Percentiles rank a stretch among this genome's conserved stretches.
phyloP scores from a whole-genome alignment of 2,329 filamentous ascomycete genomes.

The Chrysoporthe cubensis region DNA sequence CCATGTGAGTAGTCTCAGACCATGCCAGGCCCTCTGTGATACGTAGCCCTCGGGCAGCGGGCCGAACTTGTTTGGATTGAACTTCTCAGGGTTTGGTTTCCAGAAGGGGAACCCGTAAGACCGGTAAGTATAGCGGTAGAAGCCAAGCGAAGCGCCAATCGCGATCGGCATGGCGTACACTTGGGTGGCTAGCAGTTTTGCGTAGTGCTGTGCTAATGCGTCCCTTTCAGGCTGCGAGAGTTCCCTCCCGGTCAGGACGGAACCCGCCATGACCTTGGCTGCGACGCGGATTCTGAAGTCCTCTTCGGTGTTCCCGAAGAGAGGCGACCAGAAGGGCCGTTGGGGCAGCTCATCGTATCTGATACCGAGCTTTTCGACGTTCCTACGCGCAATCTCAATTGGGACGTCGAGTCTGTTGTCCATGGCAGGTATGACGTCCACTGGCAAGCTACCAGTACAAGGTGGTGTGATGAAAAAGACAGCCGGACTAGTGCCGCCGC shows the following conservation, averaged over 20 bases:
- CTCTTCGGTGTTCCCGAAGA: constrained; percentile 7
- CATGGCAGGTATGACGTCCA: neutral
- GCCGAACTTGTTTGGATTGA: constrained; percentile 40
- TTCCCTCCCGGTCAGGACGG: constrained; percentile 15
- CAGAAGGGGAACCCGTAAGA: constrained; percentile 48
- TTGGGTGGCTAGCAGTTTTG: constrained; percentile 34
- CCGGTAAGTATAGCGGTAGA: constrained; percentile 35
- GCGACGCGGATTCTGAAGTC: constrained; percentile 16
- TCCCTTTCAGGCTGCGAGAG: constrained; percentile 36
- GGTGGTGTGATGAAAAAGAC: neutral
- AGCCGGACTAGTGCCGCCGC: neutral
- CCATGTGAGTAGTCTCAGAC: constrained; percentile 42
- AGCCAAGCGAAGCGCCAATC: constrained; percentile 31
- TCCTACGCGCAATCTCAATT: constrained; percentile 13
- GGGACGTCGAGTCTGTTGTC: neutral
- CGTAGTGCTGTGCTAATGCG: constrained; percentile 36
- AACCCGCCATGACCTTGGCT: constrained; percentile 21
- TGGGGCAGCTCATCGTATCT: constrained; percentile 24
- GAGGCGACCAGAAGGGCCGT: constrained; percentile 17
- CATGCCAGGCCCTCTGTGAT: constrained; percentile 42
- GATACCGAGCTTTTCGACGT: constrained; percentile 26
- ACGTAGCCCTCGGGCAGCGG: constrained; percentile 34
- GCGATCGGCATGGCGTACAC: constrained; percentile 37
- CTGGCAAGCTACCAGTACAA: neutral
- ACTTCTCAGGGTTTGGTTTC: constrained; percentile 38